phyloP scores from a whole-genome alignment of 1,284 basidiomycete species.

The Fistulinella staudtii region DNA sequence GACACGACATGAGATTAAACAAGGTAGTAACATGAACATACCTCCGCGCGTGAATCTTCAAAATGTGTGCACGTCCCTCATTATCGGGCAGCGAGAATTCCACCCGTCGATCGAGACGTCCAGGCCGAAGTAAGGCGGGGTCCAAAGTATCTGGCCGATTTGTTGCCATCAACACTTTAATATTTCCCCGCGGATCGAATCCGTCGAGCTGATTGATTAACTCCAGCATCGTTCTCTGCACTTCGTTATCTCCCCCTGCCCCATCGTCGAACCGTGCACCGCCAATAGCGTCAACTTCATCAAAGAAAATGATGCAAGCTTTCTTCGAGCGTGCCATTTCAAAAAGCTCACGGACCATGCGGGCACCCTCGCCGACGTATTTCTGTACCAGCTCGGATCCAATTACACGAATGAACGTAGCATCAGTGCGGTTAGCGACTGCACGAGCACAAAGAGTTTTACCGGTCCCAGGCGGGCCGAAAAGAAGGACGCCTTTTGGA shows the following conservation, averaged over 20 bases:
- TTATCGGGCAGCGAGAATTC: constrained; percentile 96
- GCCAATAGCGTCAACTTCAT: constrained; percentile 97
- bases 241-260: constrained; percentile 98
- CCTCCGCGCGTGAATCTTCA: constrained; percentile 96
- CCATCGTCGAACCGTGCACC: constrained; percentile 99
- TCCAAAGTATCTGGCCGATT: constrained; percentile 99
- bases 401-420: constrained; percentile 98
- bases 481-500: constrained; percentile 96
- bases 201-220: constrained; percentile 99
- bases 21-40: constrained; percentile 12
- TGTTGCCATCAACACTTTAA: constrained; percentile 99
- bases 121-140: constrained; percentile 93
- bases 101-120: constrained; percentile 92
- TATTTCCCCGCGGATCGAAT: constrained; percentile 97
- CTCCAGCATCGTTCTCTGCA: constrained; percentile 99
- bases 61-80: constrained; percentile 94
- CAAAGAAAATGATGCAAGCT: constrained; percentile 99
- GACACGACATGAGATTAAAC: constrained; percentile 5
- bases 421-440: constrained; percentile 98
- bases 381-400: constrained; percentile 99
- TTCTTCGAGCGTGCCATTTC: constrained; percentile 99
- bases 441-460: constrained; percentile 98
- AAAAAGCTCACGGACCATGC: constrained; percentile 98
- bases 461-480: constrained; percentile 96
- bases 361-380: constrained; percentile 98